phyloP scores from a whole-genome alignment of 2,329 filamentous ascomycete genomes.

The Eutypella sp. region DNA sequence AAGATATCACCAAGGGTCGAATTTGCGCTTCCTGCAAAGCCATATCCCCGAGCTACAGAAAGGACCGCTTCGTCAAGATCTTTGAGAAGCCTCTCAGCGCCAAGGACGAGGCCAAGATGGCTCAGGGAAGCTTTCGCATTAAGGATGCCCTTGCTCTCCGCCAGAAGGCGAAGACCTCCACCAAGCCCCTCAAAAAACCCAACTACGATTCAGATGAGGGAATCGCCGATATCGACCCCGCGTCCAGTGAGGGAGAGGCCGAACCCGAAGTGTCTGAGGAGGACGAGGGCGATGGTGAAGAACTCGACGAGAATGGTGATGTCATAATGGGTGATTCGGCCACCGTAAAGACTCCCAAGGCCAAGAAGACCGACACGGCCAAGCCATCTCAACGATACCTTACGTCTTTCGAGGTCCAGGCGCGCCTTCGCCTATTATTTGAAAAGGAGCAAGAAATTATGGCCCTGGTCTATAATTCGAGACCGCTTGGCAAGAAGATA shows the following conservation, averaged over 20 bases:
- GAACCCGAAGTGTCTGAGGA: conserved; percentile 40
- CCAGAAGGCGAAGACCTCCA: conserved; percentile 25
- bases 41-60: conserved; percentile 77
- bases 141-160: conserved; percentile 65
- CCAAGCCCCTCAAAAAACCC: conserved; percentile 31
- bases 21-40: conserved; percentile 64
- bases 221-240: conserved; percentile 59
- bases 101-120: conserved; percentile 76
- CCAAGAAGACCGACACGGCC: conserved; percentile 29
- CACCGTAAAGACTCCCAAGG: conserved; percentile 25
- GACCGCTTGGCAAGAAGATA: conserved; percentile 58
- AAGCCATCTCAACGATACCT: conserved; percentile 64
- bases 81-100: conserved; percentile 74
- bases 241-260: conserved; percentile 36
- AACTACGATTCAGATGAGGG: conserved; percentile 58
- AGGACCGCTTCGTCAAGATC: conserved; percentile 88
- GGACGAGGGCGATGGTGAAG: conserved; percentile 40
- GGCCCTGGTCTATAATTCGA: conserved; percentile 77
- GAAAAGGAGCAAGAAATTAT: conserved; percentile 82
- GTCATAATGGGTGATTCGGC: conserved; percentile 54
- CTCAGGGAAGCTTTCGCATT: conserved; percentile 59
- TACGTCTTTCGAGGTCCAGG: conserved; percentile 76
- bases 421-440: conserved; percentile 74
- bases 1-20: conserved; percentile 62
- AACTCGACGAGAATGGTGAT: conserved; percentile 50